Evolutionary conservation across 2,329 filamentous ascomycete species (phyloP), one percentile per base, ranked within the genome.

Genomic region (Fusarium sp.): DNA sequence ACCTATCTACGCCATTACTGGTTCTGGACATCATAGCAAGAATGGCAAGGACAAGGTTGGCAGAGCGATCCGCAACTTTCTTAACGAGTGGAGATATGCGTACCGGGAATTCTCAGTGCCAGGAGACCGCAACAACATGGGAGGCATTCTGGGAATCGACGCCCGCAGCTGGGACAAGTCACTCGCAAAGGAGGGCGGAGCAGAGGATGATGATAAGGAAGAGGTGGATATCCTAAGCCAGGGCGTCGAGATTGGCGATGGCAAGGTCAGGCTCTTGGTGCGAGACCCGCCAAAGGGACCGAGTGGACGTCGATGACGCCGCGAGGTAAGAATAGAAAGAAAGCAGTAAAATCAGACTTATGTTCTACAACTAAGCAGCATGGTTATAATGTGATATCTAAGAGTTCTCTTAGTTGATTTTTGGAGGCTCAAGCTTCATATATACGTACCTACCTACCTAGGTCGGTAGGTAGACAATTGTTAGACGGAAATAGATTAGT

Each of bases 21-120:
- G 95, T 40, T 98, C 94, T 1, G 95, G 94, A 4, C 93, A 98
- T 73, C 95, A 99, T 78, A 96, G 92, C 75, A 98, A 98, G 81
- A 97, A 97, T 73, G 94, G 95, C 71, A 98, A 98, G 76, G 95
- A 99, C 78, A 99, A 99, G 79, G 92, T 99, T 32, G 94, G 94
- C 73, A 97, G 96, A 78, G 93, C 93, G 2, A 89, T 98, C 61
- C 89, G 95, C 51, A 88, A 86, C 67, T 98, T 96, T 79, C 81
- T 99, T 52, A 96, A 94, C 73, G 94, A 98, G 75, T 97, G 93
- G 93, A 88, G 92, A 62, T 99, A 97, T 74, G 91, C 92, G 0
- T 99, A 94, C 78, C 90, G 94, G 51, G 95, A 99, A 77, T 99
- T 99, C 77, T 95, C 91, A 34, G 93, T 97, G 9, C 93, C 93